Conservation (phyloP, 2,329 filamentous ascomycete species). For the Aspergillus sp. region DNA sequence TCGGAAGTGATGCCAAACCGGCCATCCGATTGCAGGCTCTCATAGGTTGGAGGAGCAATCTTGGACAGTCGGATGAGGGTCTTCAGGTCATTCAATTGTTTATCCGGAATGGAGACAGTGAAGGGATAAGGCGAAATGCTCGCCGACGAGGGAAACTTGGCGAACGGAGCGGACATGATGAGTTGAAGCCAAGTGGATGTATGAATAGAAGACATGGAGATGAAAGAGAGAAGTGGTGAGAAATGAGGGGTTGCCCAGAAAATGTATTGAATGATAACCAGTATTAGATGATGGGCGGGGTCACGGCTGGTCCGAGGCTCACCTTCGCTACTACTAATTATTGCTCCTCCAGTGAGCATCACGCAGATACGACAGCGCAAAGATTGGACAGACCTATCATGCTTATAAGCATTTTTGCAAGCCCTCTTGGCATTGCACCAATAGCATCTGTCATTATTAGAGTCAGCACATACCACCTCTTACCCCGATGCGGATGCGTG, state of each 20-base stretch:
- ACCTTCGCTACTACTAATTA: neutral
- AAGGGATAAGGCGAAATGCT: constrained; percentile 46
- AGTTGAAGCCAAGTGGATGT: neutral
- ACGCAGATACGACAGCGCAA: no score
- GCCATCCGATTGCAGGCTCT: constrained; percentile 48
- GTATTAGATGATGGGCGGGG: neutral
- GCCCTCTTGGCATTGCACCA: no score
- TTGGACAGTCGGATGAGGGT: constrained; percentile 51
- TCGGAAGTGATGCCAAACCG: constrained; percentile 50
- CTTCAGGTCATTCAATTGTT: constrained; percentile 49
- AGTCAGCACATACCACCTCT: no score
- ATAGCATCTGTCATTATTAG: no score
- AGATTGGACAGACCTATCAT: no score
- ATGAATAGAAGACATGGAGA: neutral
- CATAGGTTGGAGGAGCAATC: constrained; percentile 52
- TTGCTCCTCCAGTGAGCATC: no score
- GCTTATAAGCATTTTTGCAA: no score
- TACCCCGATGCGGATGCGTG: no score
- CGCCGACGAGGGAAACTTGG: constrained; percentile 36
- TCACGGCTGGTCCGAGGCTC: neutral
- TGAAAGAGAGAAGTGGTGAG: neutral
- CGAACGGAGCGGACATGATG: constrained; percentile 28
- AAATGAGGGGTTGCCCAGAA: neutral
- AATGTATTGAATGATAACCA: neutral
- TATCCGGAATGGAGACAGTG: constrained; percentile 45